These are phyloP conservation scores for Venturia effusa DNA, from an alignment of 2,329 filamentous ascomycete genomes.

Conservation along the genomic window DNA sequence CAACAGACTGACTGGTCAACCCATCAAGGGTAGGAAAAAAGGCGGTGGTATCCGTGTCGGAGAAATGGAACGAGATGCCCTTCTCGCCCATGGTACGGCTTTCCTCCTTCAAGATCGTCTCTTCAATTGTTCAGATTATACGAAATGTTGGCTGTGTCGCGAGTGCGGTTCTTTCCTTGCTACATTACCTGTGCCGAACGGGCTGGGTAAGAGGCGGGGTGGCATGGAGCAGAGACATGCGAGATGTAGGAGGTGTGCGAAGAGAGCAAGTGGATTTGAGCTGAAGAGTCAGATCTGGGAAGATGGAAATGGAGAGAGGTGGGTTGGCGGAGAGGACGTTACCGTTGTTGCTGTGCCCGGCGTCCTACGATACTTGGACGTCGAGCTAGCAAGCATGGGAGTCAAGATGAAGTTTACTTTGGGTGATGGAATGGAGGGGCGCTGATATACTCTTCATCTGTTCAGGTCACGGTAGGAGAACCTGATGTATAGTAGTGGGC, in stretches of 20 bases:
- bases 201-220: slow-evolving; percentile 21
- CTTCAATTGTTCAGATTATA: slow-evolving; percentile 94
- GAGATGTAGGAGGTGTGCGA: slow-evolving; percentile 28
- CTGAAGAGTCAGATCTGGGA: slow-evolving; percentile 73
- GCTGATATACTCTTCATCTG: neutral
- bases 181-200: slow-evolving; percentile 62
- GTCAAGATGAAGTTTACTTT: slow-evolving; percentile 90
- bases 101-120: slow-evolving; percentile 91
- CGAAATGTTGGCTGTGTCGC: slow-evolving; percentile 80
- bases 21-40: slow-evolving; percentile 92
- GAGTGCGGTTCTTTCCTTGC: slow-evolving; percentile 84
- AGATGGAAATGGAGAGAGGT: slow-evolving; percentile 74
- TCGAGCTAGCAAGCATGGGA: slow-evolving; percentile 93
- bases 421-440: slow-evolving; percentile 14
- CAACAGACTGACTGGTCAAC: slow-evolving; percentile 82
- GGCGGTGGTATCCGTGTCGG: slow-evolving; percentile 98
- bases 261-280: slow-evolving; percentile 31
- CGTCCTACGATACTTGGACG: slow-evolving; percentile 85
- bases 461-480: neutral
- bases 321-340: slow-evolving; percentile 81
- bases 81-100: slow-evolving; percentile 89
- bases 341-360: slow-evolving; percentile 87
- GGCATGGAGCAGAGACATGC: slow-evolving; percentile 18
- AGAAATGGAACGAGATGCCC: slow-evolving; percentile 96
- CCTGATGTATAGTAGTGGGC: neutral